A percentile compares a stretch with the other conserved stretches of the same genome.
Conservation (phyloP, 164 flowering plant species). For the Echeveria elegans region DNA sequence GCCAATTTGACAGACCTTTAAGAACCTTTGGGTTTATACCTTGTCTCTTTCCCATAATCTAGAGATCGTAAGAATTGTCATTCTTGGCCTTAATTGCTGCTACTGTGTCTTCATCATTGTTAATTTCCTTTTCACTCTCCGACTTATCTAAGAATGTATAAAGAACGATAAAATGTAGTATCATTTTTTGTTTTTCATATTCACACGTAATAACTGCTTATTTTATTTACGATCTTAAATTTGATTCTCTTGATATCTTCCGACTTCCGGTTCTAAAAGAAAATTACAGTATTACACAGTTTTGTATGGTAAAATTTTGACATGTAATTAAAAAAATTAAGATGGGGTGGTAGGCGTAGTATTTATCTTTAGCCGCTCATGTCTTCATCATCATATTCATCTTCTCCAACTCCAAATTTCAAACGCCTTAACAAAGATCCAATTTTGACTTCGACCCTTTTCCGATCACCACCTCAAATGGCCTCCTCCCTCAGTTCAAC, state of each 20-base stretch:
- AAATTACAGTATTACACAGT: no score
- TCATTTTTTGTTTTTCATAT: no score
- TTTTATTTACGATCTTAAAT: no score
- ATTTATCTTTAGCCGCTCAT: not conserved
- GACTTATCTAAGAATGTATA: no score
- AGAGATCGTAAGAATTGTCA: constrained; percentile 19
- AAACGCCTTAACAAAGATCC: not conserved
- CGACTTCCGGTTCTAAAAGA: no score
- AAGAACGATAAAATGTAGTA: no score
- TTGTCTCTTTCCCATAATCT: constrained; percentile 46
- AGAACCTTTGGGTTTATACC: constrained; percentile 39
- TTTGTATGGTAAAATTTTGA: no score
- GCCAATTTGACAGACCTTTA: constrained; percentile 29
- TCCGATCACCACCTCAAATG: not conserved
- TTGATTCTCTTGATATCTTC: no score
- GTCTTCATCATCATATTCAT: no score
- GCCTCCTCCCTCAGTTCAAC: constrained; percentile 18
- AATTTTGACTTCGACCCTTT: not conserved
- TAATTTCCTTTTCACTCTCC: no score
- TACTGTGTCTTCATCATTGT: constrained; percentile 40
- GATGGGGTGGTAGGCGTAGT: not conserved
- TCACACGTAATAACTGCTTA: no score
- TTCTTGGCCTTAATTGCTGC: constrained; percentile 35
- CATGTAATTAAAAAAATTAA: not conserved
- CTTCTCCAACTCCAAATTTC: not conserved